Evolutionary conservation across 2,329 filamentous ascomycete species (phyloP).

Genomic region (Fusarium xylarioides): DNA sequence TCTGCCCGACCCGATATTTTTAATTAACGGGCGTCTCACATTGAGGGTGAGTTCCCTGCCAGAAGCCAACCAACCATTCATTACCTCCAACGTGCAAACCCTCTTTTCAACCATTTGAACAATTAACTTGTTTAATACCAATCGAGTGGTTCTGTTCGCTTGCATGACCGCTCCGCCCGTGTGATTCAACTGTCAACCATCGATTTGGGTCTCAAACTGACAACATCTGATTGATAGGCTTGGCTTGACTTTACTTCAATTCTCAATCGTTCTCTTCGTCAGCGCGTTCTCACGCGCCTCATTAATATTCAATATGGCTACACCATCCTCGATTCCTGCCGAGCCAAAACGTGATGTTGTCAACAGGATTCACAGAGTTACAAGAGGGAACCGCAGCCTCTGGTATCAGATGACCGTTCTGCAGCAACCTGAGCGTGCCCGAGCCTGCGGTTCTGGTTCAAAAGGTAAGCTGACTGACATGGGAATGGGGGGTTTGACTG

Average conservation of each 20-base stretch:
- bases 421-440: constrained; percentile 92
- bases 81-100: constrained; percentile 10
- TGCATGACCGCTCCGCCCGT: constrained; percentile 2
- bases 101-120: background rate
- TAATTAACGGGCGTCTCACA: constrained; percentile 25
- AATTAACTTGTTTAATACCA: constrained; percentile 12
- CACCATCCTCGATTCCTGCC: constrained; percentile 43
- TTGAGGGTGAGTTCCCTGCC: constrained; percentile 32
- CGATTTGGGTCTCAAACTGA: constrained; percentile 17
- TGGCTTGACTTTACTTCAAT: constrained; percentile 5
- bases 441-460: constrained; percentile 93
- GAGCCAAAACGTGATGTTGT: constrained; percentile 48
- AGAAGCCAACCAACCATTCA: background rate
- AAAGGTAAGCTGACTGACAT: constrained; percentile 73
- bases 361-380: constrained; percentile 62
- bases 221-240: constrained; percentile 13
- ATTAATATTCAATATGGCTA: constrained; percentile 45
- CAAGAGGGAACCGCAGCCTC: constrained; percentile 78
- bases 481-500: background rate
- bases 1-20: constrained; percentile 13
- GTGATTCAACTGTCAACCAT: constrained; percentile 6
- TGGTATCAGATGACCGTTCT: constrained; percentile 87
- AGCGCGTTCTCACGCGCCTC: constrained; percentile 8
- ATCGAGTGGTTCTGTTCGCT: constrained; percentile 12
- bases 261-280: constrained; percentile 17